Base-by-base conservation (phyloP, 2,329 filamentous ascomycete genomes). In the Claviceps sp. region DNA sequence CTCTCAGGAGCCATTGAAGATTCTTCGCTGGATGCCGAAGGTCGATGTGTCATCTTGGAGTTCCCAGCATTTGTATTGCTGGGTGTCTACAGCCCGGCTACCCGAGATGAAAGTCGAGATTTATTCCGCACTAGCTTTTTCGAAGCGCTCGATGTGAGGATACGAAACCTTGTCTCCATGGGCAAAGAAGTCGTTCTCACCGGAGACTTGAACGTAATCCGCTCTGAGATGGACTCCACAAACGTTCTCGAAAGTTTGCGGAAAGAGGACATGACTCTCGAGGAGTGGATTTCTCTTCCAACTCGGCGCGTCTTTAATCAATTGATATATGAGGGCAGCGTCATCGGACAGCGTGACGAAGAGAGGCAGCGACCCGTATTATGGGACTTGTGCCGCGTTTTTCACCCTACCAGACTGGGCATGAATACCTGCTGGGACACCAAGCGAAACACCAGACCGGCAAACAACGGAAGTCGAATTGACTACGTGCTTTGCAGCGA, bases 351-450 rank as follows among this genome's bases (percentile, higher is more conserved):
- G 39, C 77, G 81, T 54, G 88, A 93, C 54, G 71, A 82, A 59
- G 83, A 80, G 0, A 76, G 85, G 57, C 84, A 90, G 62, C 60
- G 74, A 13, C 80, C 88, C 2, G 78, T 90, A 1, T 70, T 97
- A 42, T 87, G 85, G 77, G 93, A 98, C 68, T 73, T 94, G 17
- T 90, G 87, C 59, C 80, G 93, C 48, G 79, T 78, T 26, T 94
- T 90, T 62, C 86, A 96, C 62, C 85, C 87, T 0, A 69, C 73
- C n/a, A 78, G 93, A 41, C 73, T 75, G 56, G 89, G 89, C 55
- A 97, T 98, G 93, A 97, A 89, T 65, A 97, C 93, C 0, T 95
- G 91, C 65, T 97, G 91, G 91, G 89, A 97, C 57, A 90, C 88
- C 49, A 90, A 87, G 65, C 86, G 89, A 62, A 97, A 97, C 66